Percentiles rank a stretch among this genome's conserved stretches.
Conservation (phyloP, 2,329 filamentous ascomycete genomes). For the Davidsoniella neocaledoniae region DNA sequence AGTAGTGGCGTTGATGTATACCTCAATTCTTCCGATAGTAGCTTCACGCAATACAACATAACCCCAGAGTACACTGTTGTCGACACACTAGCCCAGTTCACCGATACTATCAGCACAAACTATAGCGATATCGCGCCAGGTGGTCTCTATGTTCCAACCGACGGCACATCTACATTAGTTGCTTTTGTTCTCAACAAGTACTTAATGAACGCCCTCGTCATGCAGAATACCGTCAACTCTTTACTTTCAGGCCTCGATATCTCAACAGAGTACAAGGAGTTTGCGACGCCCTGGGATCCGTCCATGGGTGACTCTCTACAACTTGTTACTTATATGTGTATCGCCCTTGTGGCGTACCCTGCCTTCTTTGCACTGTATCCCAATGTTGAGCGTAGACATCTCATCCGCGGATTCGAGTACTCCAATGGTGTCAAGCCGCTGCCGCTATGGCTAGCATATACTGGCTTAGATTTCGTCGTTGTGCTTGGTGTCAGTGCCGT, state of each 20-base stretch:
- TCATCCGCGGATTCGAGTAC: slow-evolving; percentile 74
- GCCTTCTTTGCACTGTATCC: slow-evolving; percentile 82
- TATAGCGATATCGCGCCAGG: slow-evolving; percentile 57
- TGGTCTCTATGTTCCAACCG: slow-evolving; percentile 56
- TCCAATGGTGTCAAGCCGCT: slow-evolving; percentile 74
- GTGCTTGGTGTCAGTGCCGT: slow-evolving; percentile 32
- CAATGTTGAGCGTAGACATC: slow-evolving; percentile 62
- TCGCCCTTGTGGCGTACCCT: slow-evolving; percentile 63
- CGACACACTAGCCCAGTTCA: slow-evolving; percentile 49
- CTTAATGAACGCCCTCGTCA: slow-evolving; percentile 39
- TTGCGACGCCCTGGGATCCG: slow-evolving; percentile 57
- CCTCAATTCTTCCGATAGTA: slow-evolving; percentile 4
- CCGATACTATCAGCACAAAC: slow-evolving; percentile 41
- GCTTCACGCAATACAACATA: slow-evolving; percentile 8
- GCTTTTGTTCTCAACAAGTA: slow-evolving; percentile 52
- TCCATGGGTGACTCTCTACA: slow-evolving; percentile 58
- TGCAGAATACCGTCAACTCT: slow-evolving; percentile 50
- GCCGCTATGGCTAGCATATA: slow-evolving; percentile 73
- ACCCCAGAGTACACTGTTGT: slow-evolving; percentile 24
- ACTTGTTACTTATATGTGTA: slow-evolving; percentile 63
- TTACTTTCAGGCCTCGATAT: slow-evolving; percentile 53
- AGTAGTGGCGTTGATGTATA: slow-evolving; percentile 3
- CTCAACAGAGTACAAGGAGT: slow-evolving; percentile 52
- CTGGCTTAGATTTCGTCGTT: slow-evolving; percentile 62
- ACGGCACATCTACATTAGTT: slow-evolving; percentile 44